phyloP scores from a whole-genome alignment of 176 grass and related monocot genomes.

The Carex myosuroides region DNA sequence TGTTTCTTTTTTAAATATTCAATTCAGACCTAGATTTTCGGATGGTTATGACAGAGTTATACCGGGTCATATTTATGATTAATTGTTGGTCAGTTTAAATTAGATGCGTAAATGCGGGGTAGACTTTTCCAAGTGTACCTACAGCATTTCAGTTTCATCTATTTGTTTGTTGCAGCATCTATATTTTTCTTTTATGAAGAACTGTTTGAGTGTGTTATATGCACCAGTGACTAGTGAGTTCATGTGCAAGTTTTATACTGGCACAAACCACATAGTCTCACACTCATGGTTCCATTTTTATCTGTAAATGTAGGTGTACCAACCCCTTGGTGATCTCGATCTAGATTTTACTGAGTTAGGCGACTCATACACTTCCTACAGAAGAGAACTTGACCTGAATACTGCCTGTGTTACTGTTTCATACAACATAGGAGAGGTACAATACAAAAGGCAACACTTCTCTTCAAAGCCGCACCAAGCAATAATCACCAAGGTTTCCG shows the following conservation, averaged over 20 bases:
- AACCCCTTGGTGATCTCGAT: slow-evolving; percentile 70
- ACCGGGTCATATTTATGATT: not conserved
- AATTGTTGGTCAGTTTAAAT: not conserved
- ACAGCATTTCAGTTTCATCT: not conserved
- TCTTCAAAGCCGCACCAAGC: slow-evolving; percentile 70
- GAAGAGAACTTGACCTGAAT: slow-evolving; percentile 67
- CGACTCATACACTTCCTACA: slow-evolving; percentile 40
- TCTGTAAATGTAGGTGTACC: slow-evolving; percentile 59
- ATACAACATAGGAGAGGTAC: slow-evolving; percentile 55
- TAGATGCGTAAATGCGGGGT: not conserved
- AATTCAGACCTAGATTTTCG: not conserved
- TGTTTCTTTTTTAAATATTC: not conserved
- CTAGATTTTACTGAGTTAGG: slow-evolving; percentile 47
- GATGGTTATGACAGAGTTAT: not conserved
- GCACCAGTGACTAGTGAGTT: not conserved
- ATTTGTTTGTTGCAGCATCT: not conserved
- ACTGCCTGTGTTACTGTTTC: slow-evolving; percentile 49
- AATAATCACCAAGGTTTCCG: slow-evolving; percentile 53
- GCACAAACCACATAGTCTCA: not conserved
- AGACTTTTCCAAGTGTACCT: not conserved
- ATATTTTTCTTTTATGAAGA: not conserved
- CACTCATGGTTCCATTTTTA: slow-evolving; percentile 4
- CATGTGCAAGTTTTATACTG: not conserved
- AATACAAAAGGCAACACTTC: slow-evolving; percentile 71
- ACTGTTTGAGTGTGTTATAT: not conserved